Evolutionary conservation across 345 rosid species (phyloP).

Genomic region (Lepidium africanum): DNA sequence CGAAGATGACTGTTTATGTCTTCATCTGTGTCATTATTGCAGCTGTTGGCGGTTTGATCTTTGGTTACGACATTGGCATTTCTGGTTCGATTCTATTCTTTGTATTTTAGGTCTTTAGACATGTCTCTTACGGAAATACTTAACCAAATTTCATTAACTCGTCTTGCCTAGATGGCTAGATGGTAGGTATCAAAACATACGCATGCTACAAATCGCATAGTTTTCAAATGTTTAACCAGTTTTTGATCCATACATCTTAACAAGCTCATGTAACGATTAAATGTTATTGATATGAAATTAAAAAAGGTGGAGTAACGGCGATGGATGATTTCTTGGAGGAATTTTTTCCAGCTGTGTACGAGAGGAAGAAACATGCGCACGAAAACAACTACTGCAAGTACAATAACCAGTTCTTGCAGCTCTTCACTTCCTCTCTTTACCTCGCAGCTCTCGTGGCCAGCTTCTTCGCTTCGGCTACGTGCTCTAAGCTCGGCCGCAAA

Average conservation of each 20-base stretch:
- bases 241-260: neutral
- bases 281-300: neutral
- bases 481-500: conserved; percentile 50
- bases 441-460: conserved; percentile 64
- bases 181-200: too few species aligned
- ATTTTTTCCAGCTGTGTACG: conserved; percentile 55
- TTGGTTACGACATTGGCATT: conserved; percentile 46
- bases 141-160: too few species aligned
- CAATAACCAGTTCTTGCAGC: conserved; percentile 47
- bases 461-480: conserved; percentile 40
- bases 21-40: conserved; percentile 32
- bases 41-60: conserved; percentile 42
- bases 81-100: conserved; percentile 21
- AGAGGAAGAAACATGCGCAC: conserved; percentile 43
- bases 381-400: conserved; percentile 76
- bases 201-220: neutral
- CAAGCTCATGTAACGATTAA: neutral
- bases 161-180: too few species aligned
- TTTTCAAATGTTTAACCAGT: neutral
- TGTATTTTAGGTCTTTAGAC: neutral
- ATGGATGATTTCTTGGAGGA: conserved; percentile 72
- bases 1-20: conserved; percentile 29
- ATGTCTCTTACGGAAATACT: neutral
- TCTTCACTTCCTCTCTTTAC: conserved; percentile 67
- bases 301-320: conserved; percentile 65